phyloP scores from a whole-genome alignment of 1,284 basidiomycete genomes.

The Ceratobasidium sp. region DNA sequence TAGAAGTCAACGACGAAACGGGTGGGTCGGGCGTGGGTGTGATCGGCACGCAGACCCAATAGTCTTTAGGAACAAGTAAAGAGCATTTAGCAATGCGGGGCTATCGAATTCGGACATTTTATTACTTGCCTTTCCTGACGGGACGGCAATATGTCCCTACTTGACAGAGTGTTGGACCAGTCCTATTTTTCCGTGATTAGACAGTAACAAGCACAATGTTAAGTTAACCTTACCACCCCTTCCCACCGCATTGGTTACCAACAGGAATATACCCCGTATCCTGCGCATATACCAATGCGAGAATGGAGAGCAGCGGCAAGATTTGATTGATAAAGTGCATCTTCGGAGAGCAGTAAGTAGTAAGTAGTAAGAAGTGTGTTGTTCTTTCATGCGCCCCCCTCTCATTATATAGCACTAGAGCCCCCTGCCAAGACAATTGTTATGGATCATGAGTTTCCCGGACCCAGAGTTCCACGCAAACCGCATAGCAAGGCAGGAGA shows the following conservation, averaged over 20 bases:
- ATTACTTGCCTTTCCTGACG: background rate
- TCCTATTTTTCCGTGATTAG: background rate
- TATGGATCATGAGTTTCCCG: slow-evolving; percentile 1
- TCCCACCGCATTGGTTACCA: slow-evolving; percentile 18
- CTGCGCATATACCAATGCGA: background rate
- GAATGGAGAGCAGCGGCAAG: background rate
- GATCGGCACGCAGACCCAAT: slow-evolving; percentile 21
- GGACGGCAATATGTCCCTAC: slow-evolving; percentile 6
- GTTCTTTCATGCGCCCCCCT: background rate
- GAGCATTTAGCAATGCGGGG: background rate
- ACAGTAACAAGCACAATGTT: background rate
- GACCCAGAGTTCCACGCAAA: slow-evolving; percentile 11
- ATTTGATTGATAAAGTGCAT: slow-evolving; percentile 1
- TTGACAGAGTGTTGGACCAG: slow-evolving; percentile 2
- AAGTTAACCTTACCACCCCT: slow-evolving; percentile 1
- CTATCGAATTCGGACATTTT: background rate
- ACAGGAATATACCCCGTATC: slow-evolving; percentile 13
- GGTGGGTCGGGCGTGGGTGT: slow-evolving; percentile 28
- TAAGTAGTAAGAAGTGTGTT: background rate
- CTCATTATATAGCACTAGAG: background rate
- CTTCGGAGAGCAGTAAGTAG: background rate
- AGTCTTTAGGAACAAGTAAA: background rate
- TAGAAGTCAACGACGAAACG: background rate
- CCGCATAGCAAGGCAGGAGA: background rate
- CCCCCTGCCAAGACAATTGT: slow-evolving; percentile 14